Evolutionary conservation across 1,284 basidiomycete species (phyloP).

Genomic region (Papiliotrema fonsecae): DNA sequence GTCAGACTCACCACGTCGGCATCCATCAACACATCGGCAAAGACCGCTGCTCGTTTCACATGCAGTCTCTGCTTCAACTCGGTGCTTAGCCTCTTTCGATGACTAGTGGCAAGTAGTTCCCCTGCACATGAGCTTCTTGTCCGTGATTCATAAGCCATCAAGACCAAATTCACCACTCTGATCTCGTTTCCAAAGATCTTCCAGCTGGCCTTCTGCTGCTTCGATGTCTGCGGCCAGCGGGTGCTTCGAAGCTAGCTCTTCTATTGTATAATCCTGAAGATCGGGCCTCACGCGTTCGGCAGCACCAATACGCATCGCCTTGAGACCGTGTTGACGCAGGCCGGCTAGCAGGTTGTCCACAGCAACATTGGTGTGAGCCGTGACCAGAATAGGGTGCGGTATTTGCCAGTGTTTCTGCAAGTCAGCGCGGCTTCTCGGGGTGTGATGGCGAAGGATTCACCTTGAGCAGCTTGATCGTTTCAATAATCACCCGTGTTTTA

Average conservation of each 20-base stretch:
- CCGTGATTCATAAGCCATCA: not conserved
- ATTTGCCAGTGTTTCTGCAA: constrained; percentile 68
- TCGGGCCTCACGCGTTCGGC: constrained; percentile 59
- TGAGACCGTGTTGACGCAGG: constrained; percentile 55
- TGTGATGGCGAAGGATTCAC: constrained; percentile 35
- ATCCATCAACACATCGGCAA: constrained; percentile 55
- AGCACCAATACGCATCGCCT: constrained; percentile 71
- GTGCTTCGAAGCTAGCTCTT: constrained; percentile 62
- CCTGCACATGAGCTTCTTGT: too few species aligned
- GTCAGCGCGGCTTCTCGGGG: not conserved
- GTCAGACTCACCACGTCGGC: constrained; percentile 65
- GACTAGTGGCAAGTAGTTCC: too few species aligned
- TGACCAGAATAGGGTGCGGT: constrained; percentile 76
- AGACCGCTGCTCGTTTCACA: constrained; percentile 22
- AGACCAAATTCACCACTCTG: constrained; percentile 1
- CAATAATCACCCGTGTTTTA: constrained; percentile 87
- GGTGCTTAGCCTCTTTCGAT: constrained; percentile 5
- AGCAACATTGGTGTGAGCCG: constrained; percentile 89
- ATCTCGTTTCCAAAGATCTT: constrained; percentile 18
- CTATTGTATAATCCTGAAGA: constrained; percentile 60
- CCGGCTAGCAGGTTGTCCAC: constrained; percentile 89
- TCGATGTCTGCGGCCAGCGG: constrained; percentile 54
- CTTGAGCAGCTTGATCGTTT: constrained; percentile 78
- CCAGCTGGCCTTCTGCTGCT: constrained; percentile 22
- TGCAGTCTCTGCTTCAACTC: constrained; percentile 19